Conservation (phyloP, 768 basidiomycete genomes). For the Lactifluus volemus region DNA sequence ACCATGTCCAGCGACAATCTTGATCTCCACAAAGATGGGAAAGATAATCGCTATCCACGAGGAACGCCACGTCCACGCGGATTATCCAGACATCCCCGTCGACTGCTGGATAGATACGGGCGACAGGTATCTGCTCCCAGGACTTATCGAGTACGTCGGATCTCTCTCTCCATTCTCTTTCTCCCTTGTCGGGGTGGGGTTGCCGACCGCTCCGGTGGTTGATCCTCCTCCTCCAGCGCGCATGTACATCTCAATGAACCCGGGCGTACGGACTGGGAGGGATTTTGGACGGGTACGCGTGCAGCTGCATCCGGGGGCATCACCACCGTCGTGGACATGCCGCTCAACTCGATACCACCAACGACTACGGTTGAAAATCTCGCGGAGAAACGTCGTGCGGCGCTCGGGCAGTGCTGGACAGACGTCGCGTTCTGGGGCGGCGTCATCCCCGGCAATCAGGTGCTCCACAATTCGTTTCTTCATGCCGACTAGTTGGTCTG, state of each 20-base stretch:
- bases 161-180: neutral
- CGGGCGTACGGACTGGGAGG: slow-evolving; percentile 91
- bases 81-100: slow-evolving; percentile 23
- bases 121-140: slow-evolving; percentile 38
- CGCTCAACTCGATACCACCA: slow-evolving; percentile 93
- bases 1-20: slow-evolving; percentile 33
- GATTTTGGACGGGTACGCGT: slow-evolving; percentile 82
- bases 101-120: slow-evolving; percentile 31
- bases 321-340: slow-evolving; percentile 97
- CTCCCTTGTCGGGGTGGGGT: no score
- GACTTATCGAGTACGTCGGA: slow-evolving; percentile 43
- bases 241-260: slow-evolving; percentile 95
- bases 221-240: slow-evolving; percentile 37
- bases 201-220: no score
- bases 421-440: slow-evolving; percentile 96
- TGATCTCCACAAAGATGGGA: slow-evolving; percentile 32
- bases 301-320: slow-evolving; percentile 91
- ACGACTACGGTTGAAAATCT: slow-evolving; percentile 82
- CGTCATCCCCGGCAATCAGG: slow-evolving; percentile 87
- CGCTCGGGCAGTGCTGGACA: slow-evolving; percentile 61
- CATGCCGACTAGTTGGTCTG: neutral
- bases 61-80: slow-evolving; percentile 14
- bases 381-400: slow-evolving; percentile 58
- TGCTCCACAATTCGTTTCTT: slow-evolving; percentile 21
- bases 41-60: slow-evolving; percentile 32